Conservation (phyloP, 106 monocot genomes). For the Cymbidium sinense region DNA sequence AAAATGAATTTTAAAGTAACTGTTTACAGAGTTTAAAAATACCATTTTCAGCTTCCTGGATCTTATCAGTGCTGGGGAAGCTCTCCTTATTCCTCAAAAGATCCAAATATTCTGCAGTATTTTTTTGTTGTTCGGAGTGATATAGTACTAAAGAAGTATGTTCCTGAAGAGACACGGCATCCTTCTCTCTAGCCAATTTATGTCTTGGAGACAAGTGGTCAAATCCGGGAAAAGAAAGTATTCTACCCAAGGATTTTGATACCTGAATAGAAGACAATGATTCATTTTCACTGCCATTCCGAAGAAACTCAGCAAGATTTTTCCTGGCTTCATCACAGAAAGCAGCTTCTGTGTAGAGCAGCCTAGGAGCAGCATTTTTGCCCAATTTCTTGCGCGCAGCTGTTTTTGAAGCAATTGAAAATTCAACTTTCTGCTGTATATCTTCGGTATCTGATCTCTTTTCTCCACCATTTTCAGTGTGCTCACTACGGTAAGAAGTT, state of each 20-base stretch:
- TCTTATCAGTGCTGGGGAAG: neutral
- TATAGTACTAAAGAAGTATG: neutral
- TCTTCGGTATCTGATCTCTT: neutral
- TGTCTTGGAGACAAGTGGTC: conserved; percentile 24
- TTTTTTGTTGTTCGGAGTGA: too few relatives aligned
- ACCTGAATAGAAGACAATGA: conserved; percentile 6
- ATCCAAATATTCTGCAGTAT: too few relatives aligned
- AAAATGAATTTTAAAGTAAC: neutral
- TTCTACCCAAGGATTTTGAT: conserved; percentile 44
- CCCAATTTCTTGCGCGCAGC: too few relatives aligned
- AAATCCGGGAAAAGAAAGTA: conserved; percentile 43
- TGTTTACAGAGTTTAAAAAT: neutral
- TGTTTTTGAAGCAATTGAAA: too few relatives aligned
- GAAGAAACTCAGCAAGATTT: conserved; percentile 47
- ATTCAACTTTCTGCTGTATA: too few relatives aligned
- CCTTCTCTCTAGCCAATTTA: conserved; percentile 33
- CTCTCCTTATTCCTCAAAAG: too few relatives aligned
- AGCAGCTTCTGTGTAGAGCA: conserved; percentile 6
- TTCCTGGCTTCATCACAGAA: conserved; percentile 59
- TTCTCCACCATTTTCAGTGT: neutral
- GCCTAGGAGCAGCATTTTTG: neutral
- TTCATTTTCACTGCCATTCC: conserved; percentile 9
- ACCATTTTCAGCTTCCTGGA: neutral
- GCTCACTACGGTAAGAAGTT: too few relatives aligned
- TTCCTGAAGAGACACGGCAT: neutral